Percentiles rank a stretch among this genome's conserved stretches.
phyloP scores from a whole-genome alignment of 2,329 filamentous ascomycete genomes.

The Xylariales sp. region DNA sequence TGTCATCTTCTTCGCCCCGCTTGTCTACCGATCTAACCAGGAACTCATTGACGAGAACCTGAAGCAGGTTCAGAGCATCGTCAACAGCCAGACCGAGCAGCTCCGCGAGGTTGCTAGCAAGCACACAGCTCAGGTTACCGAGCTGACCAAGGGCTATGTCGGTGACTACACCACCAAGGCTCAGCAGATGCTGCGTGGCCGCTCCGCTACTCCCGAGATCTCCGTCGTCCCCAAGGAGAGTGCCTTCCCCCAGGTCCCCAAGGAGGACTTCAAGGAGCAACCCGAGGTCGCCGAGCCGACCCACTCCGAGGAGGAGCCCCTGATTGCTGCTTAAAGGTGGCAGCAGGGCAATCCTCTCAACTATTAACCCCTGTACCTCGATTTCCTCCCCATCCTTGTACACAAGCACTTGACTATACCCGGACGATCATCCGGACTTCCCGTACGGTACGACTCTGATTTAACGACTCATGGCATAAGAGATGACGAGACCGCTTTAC shows the following conservation, averaged over 20 bases:
- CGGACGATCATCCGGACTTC: not conserved
- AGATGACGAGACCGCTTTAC: conserved; percentile 5
- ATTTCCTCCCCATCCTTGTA: conserved; percentile 1
- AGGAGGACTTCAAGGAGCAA: conserved; percentile 16
- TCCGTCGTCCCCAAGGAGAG: conserved; percentile 29
- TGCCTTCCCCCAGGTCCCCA: conserved; percentile 45
- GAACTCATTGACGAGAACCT: conserved; percentile 64
- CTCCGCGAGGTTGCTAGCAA: conserved; percentile 57
- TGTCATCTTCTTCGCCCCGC: conserved; percentile 56
- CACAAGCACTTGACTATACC: not conserved
- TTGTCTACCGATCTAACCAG: conserved; percentile 64
- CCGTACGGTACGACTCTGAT: conserved; percentile 3
- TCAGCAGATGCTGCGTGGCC: conserved; percentile 56
- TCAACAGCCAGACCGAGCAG: conserved; percentile 60
- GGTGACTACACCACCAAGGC: conserved; percentile 66
- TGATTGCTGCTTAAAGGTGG: not conserved
- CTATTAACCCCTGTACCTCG: not conserved
- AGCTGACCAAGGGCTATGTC: conserved; percentile 63
- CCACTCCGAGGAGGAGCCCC: conserved; percentile 15
- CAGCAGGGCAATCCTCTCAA: not conserved
- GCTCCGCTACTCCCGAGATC: conserved; percentile 36
- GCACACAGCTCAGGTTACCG: conserved; percentile 59
- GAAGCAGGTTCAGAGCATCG: conserved; percentile 50
- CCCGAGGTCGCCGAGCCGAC: conserved; percentile 30
- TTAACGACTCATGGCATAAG: conserved; percentile 9